A percentile compares a stretch with the other conserved stretches of the same genome.
phyloP scores from a whole-genome alignment of 768 basidiomycete species.

The Clavaria fumosa region DNA sequence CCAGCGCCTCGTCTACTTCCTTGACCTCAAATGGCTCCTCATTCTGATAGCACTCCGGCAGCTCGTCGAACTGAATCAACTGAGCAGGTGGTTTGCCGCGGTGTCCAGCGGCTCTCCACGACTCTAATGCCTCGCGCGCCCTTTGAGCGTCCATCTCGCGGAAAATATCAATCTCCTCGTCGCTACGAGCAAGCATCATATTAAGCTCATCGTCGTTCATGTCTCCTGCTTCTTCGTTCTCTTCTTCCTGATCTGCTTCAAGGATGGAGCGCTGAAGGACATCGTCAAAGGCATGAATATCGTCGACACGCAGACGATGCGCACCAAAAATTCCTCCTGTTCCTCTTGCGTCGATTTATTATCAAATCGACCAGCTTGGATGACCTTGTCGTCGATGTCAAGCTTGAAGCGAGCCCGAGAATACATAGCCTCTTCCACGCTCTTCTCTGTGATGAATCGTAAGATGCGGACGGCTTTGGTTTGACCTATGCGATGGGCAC shows the following conservation, averaged over 20 bases:
- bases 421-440: slow-evolving; percentile 97
- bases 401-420: slow-evolving; percentile 90
- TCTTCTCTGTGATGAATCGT: slow-evolving; percentile 94
- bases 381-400: slow-evolving; percentile 98
- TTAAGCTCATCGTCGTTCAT: slow-evolving; percentile 95
- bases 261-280: slow-evolving; percentile 63
- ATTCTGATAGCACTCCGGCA: slow-evolving; percentile 82
- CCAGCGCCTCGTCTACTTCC: slow-evolving; percentile 45
- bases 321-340: slow-evolving; percentile 85
- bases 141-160: slow-evolving; percentile 71
- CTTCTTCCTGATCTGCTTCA: slow-evolving; percentile 81
- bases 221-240: slow-evolving; percentile 79
- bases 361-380: slow-evolving; percentile 97
- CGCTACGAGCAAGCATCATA: slow-evolving; percentile 74
- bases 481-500: slow-evolving; percentile 98
- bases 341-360: slow-evolving; percentile 98
- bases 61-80: slow-evolving; percentile 76
- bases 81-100: slow-evolving; percentile 62
- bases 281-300: slow-evolving; percentile 8
- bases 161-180: slow-evolving; percentile 66
- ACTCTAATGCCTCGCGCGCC: slow-evolving; percentile 44
- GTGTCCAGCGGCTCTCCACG: slow-evolving; percentile 60
- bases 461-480: slow-evolving; percentile 95
- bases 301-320: slow-evolving; percentile 16
- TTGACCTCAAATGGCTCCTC: slow-evolving; percentile 62